Evolutionary conservation across 371 early-diverging fungal species (phyloP).

Genomic region (Mortierella polycephala): DNA sequence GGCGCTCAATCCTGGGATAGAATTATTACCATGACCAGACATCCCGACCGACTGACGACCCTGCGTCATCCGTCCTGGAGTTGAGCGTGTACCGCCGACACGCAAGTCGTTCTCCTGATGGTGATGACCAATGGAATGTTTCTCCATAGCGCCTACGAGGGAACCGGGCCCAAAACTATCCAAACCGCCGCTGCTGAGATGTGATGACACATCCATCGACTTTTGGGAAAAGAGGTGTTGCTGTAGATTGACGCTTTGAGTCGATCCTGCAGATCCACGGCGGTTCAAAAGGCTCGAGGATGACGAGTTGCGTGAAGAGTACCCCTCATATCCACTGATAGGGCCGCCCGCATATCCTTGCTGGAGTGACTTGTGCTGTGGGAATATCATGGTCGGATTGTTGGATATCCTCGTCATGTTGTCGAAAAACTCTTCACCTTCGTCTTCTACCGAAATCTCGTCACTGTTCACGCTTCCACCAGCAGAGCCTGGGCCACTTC

Average conservation of each 20-base stretch:
- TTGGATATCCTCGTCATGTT: slow-evolving; percentile 44
- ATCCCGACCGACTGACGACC: slow-evolving; percentile 14
- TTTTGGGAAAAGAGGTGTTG: slow-evolving; percentile 22
- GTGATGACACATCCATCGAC: slow-evolving; percentile 9
- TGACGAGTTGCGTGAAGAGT: slow-evolving; percentile 35
- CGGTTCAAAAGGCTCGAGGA: slow-evolving; percentile 34
- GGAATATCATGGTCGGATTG: slow-evolving; percentile 19
- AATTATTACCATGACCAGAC: not conserved
- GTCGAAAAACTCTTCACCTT: slow-evolving; percentile 51
- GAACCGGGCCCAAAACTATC: slow-evolving; percentile 19
- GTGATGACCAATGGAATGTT: slow-evolving; percentile 10
- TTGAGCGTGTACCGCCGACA: slow-evolving; percentile 15
- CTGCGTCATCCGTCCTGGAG: slow-evolving; percentile 19
- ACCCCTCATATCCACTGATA: slow-evolving; percentile 23
- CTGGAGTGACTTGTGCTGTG: slow-evolving; percentile 18
- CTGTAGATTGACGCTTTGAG: slow-evolving; percentile 23
- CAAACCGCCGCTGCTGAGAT: slow-evolving; percentile 10
- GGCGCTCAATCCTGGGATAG: slow-evolving; percentile 10
- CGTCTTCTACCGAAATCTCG: slow-evolving; percentile 49
- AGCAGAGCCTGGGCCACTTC: slow-evolving; percentile 43
- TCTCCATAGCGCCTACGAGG: slow-evolving; percentile 25
- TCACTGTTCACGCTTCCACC: slow-evolving; percentile 53
- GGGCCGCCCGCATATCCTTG: slow-evolving; percentile 13
- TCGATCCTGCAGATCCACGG: slow-evolving; percentile 43
- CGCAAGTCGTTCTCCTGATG: slow-evolving; percentile 19